Evolutionary conservation across 306 rosid species (phyloP).

Genomic region (Leucaena leucocephala): DNA sequence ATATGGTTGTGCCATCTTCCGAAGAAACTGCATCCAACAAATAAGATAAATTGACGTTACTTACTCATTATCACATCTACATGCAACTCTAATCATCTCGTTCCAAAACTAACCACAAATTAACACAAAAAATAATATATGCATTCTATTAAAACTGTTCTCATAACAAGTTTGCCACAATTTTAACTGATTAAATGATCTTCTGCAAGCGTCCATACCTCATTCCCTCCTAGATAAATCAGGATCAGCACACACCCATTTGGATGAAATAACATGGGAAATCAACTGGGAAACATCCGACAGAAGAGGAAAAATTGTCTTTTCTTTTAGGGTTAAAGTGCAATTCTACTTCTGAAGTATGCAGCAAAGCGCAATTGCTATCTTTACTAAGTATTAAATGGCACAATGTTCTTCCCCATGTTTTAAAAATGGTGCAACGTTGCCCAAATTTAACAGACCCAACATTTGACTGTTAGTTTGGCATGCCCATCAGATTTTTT

Average conservation of each 20-base stretch:
- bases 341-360: neutral
- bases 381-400: neutral
- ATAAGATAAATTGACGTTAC: slow-evolving; percentile 6
- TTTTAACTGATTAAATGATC: neutral
- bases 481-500: neutral
- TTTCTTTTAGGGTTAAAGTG: neutral
- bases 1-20: slow-evolving; percentile 96
- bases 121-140: neutral
- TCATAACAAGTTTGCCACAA: neutral
- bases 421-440: neutral
- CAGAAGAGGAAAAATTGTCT: neutral
- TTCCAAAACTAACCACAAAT: slow-evolving; percentile 13
- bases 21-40: slow-evolving; percentile 69
- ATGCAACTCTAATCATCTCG: slow-evolving; percentile 25
- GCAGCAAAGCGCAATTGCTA: neutral
- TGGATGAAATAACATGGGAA: slow-evolving; percentile 4
- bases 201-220: neutral
- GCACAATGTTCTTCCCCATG: neutral
- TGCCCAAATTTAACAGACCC: no score
- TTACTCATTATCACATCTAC: slow-evolving; percentile 22
- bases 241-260: slow-evolving; percentile 6
- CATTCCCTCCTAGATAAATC: neutral
- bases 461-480: no score
- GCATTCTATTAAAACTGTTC: slow-evolving; percentile 14
- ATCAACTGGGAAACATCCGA: slow-evolving; percentile 9